Evolutionary conservation across 805 yeast genomes (phyloP), one percentile per base, ranked within the genome.

Genomic region (Komagataella phaffii): DNA sequence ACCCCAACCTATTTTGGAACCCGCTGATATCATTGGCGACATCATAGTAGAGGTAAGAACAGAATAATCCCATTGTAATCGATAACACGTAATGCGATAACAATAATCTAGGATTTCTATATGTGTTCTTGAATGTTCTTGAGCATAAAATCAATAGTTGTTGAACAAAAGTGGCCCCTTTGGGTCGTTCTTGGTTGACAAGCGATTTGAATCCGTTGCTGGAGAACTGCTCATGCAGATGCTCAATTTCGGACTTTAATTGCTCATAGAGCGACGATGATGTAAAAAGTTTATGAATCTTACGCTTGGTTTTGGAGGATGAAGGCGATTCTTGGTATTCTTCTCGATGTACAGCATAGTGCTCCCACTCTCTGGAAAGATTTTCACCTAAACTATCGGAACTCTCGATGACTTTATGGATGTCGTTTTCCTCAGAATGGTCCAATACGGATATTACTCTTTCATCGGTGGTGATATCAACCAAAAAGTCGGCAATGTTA

Each of bases 1-100:
- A 71, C 0, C 99, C 99, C 56, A 93, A 73, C 59, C 99, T 76
- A 66, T 93, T 93, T 65, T 93, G 99, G 72, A 93, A 93, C 0
- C 99, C 99, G 60, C 96, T 82, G 52, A 93, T 91, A 64, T 91
- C 96, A 62, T 88, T 85, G 46, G 81, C 72, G 23, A 91, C 81
- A 60, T 88, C 75, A 67, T 83, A 91, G 65, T 93, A 93, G 45
- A 93, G 71, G 49, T 78, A 78, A 0, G 98, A 96, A 66, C 96
- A 83, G 66, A 91, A 85, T 3, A 81, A 61, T 1, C 96, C 96
- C 65, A 91, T 79, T 14, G 82, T 64, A 7, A 87, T 66, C 0
- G 96, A 83, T 54, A 91, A 71, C 1, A 84, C 70, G 61, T 91
- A 91, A 60, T 93, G 95, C 1, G 93, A 86, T 54, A 89, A 64